phyloP scores from a whole-genome alignment of 768 basidiomycete genomes.

The Rhodotorula paludigena region DNA sequence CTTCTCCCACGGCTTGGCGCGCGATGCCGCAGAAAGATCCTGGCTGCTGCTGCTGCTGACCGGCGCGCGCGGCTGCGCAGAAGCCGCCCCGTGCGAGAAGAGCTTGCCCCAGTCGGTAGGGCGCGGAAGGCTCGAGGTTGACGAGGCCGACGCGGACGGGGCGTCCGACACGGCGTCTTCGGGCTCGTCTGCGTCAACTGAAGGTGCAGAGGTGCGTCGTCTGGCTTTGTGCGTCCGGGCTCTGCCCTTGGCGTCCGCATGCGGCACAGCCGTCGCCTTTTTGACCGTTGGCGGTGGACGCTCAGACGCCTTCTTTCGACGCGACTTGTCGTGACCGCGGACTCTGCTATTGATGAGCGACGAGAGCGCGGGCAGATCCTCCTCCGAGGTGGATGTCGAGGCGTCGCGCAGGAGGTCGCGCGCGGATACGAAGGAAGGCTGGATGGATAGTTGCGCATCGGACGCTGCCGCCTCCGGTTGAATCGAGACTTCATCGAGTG shows the following conservation, averaged over 20 bases:
- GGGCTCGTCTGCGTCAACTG: no score
- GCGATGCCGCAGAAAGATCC: background rate
- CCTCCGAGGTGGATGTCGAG: background rate
- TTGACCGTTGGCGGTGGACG: background rate
- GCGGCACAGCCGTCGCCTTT: no score
- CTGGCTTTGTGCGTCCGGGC: no score
- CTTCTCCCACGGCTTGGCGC: constrained; percentile 24
- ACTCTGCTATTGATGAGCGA: background rate
- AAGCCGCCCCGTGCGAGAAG: background rate
- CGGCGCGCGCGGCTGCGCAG: background rate
- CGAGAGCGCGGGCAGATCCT: background rate
- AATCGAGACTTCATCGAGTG: no score
- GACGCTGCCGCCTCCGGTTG: background rate
- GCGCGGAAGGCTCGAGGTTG: background rate
- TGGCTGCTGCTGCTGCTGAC: background rate
- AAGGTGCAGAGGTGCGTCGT: no score
- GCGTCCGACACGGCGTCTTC: constrained; percentile 2
- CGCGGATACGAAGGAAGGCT: constrained; percentile 8
- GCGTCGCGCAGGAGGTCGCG: constrained; percentile 6
- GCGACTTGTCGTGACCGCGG: no score
- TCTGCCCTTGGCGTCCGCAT: no score
- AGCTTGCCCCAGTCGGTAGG: background rate
- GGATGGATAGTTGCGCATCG: background rate
- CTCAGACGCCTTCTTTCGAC: no score
- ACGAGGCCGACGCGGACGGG: background rate